These are phyloP conservation scores for Fusarium multiceps DNA, from an alignment of 2,329 filamentous ascomycete species.

Conservation along the genomic window DNA sequence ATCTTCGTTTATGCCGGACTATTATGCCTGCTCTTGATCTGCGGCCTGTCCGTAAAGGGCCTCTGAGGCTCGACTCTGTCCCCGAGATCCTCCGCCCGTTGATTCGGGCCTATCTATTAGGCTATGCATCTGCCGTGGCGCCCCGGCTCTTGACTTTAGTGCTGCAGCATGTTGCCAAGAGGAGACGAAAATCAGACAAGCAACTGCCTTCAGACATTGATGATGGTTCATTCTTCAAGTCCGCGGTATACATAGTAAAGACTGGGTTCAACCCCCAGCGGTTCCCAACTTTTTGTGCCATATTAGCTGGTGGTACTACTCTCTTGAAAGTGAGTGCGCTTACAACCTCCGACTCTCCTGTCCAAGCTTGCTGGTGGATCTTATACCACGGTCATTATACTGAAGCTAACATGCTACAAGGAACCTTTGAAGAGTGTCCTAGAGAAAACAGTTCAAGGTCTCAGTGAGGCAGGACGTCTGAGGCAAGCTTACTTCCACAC, in stretches of 20 bases:
- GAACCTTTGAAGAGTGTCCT: conserved; percentile 49
- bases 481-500: conserved; percentile 39
- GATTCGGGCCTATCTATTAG: conserved; percentile 68
- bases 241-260: conserved; percentile 56
- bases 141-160: conserved; percentile 67
- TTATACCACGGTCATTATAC: conserved; percentile 3
- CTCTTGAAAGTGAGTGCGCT: conserved; percentile 64
- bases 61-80: conserved; percentile 49
- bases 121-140: conserved; percentile 68
- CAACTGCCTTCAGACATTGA: conserved; percentile 46
- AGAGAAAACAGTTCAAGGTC: conserved; percentile 39
- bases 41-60: conserved; percentile 33
- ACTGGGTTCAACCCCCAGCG: conserved; percentile 65
- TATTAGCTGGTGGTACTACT: conserved; percentile 68
- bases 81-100: conserved; percentile 66
- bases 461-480: conserved; percentile 43
- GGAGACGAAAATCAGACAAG: conserved; percentile 43
- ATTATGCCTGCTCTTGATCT: conserved; percentile 30
- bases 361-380: background rate
- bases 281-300: conserved; percentile 72
- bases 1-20: conserved; percentile 32
- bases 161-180: conserved; percentile 60
- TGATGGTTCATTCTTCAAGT: conserved; percentile 48
- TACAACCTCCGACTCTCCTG: background rate
- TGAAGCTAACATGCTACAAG: conserved; percentile 34